Evolutionary conservation across 2,329 filamentous ascomycete genomes (phyloP).

Genomic region (Pyrenophora graminea): DNA sequence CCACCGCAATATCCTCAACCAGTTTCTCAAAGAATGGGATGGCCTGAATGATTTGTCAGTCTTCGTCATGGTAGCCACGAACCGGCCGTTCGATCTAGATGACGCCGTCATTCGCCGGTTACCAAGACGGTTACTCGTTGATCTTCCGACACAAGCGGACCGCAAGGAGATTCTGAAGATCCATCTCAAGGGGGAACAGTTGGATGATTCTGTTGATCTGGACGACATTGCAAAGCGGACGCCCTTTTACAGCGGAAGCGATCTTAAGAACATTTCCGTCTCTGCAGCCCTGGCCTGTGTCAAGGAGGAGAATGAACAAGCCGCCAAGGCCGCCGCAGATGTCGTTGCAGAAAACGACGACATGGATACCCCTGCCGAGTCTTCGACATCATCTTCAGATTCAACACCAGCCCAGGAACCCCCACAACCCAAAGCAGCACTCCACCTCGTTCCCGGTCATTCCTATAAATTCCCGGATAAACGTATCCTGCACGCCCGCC

Average conservation of each 20-base stretch:
- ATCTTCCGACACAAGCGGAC: slow-evolving; percentile 70
- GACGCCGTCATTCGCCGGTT: slow-evolving; percentile 80
- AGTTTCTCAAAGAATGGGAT: slow-evolving; percentile 96
- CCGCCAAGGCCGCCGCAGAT: slow-evolving; percentile 34
- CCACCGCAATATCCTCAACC: slow-evolving; percentile 90
- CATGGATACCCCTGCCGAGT: not conserved
- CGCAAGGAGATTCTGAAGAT: slow-evolving; percentile 71
- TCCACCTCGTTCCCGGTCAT: slow-evolving; percentile 35
- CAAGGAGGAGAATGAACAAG: slow-evolving; percentile 67
- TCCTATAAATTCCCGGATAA: slow-evolving; percentile 68
- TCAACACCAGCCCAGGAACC: slow-evolving; percentile 9
- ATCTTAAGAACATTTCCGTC: slow-evolving; percentile 81
- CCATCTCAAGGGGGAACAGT: slow-evolving; percentile 68
- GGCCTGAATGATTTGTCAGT: slow-evolving; percentile 81
- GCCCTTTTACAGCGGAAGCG: slow-evolving; percentile 78
- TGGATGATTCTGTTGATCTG: slow-evolving; percentile 66
- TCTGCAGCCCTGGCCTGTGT: slow-evolving; percentile 79
- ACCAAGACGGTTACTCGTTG: slow-evolving; percentile 72
- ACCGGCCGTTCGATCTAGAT: slow-evolving; percentile 92
- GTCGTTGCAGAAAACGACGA: slow-evolving; percentile 8
- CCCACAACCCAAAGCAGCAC: slow-evolving; percentile 30
- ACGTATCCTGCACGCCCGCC: slow-evolving; percentile 66
- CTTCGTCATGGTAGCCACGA: slow-evolving; percentile 98
- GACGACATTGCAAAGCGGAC: slow-evolving; percentile 67
- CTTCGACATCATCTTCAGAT: not conserved